Conservation (phyloP, 805 yeast species). For the Brettanomyces sp. region DNA sequence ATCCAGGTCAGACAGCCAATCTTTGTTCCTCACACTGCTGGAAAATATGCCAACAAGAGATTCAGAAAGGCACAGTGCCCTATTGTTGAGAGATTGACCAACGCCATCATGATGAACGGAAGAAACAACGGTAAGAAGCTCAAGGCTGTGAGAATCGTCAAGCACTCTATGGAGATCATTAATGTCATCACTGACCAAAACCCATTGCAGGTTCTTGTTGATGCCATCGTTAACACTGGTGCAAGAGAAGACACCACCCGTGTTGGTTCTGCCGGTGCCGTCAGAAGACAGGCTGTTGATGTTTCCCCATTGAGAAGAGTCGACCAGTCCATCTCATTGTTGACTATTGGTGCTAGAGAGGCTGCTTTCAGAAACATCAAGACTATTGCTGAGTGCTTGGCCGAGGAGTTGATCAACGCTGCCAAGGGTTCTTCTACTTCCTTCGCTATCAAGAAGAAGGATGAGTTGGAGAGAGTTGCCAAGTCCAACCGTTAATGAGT, state of each 20-base stretch:
- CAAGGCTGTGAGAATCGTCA: conserved; percentile 99
- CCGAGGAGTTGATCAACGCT: conserved; percentile 99
- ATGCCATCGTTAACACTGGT: conserved; percentile 99
- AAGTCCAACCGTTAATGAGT: conserved; percentile 95
- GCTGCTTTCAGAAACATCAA: conserved; percentile 99
- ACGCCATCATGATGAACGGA: conserved; percentile 99
- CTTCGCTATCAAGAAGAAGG: conserved; percentile 99
- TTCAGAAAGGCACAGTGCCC: conserved; percentile 99
- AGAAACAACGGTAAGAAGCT: conserved; percentile 99
- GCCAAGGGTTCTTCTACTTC: conserved; percentile 99
- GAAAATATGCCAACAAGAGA: conserved; percentile 99
- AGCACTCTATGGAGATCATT: conserved; percentile 98
- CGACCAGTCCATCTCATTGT: conserved; percentile 96
- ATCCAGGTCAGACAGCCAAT: conserved; percentile 96
- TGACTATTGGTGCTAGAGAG: conserved; percentile 99
- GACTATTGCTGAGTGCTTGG: conserved; percentile 99
- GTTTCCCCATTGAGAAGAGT: conserved; percentile 99
- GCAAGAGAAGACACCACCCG: conserved; percentile 99
- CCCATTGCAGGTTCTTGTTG: conserved; percentile 99
- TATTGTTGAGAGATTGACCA: conserved; percentile 97
- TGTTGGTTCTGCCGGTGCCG: conserved; percentile 99
- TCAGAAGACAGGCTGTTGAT: conserved; percentile 99
- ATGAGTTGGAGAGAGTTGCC: conserved; percentile 99
- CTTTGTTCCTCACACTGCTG: conserved; percentile 98
- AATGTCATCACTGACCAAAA: conserved; percentile 95